Evolutionary conservation across 495 filamentous ascomycete genomes (phyloP), one percentile per base, ranked within the genome.

Genomic region (Rostrohypoxylon terebratum): DNA sequence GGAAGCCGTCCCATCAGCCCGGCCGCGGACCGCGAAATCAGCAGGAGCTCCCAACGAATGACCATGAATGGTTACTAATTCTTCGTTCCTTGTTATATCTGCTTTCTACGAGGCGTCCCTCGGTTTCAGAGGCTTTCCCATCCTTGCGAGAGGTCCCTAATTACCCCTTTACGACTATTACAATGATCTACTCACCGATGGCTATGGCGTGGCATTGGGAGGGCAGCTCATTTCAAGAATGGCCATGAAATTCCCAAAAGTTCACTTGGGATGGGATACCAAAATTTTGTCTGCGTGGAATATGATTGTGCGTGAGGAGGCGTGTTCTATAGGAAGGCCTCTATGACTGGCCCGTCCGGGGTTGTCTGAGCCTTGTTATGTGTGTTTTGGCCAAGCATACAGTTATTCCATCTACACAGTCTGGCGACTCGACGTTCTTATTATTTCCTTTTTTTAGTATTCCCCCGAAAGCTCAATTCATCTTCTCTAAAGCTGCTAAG

Each of bases 31-130:
- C 88, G 96, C 63, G 96, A 98, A 81, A 85, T 98, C 75, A 98
- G 96, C 91, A 89, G 96, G 77, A 93, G 93, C 85, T 97, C 94
- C 55, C 94, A 97, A 84, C 89, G 96, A 75, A 92, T 94, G 88
- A 97, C 93, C 47, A 97, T 98, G 94, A 98, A 99, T 79, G 96
- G 96, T 79, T 97, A 97, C 84, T 96, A 91, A 82, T 68, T 63
- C 45, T 51, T 61, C 57, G 14, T 60, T 57, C 55, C 59, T 59
- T 69, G 63, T 63, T 63, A 57, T 70, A 63, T 71, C 44, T 71
- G 72, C 67, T 74, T 74, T 74, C 66, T 70, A 63, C 72, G 67
- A 71, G 72, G 72, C 72, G 72, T 74, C 71, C 62, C 66, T 63
- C 63, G 57, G 67, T 60, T 66, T 63, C 18, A 63, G n/a, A 59